Conservation (phyloP, 768 basidiomycete species). For the Amanita brunnescens region DNA sequence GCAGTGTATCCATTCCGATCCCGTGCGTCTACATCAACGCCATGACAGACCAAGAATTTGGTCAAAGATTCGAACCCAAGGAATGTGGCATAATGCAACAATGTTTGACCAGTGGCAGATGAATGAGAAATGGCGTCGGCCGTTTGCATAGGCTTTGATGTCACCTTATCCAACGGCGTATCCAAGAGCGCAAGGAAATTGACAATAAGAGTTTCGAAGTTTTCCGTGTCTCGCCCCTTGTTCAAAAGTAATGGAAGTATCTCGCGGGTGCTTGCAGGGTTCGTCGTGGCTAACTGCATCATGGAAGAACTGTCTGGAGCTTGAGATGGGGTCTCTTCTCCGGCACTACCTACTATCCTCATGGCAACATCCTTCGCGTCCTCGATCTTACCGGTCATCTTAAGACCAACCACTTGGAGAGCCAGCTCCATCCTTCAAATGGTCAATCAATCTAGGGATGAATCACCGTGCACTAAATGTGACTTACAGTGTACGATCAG, state of each 20-base stretch:
- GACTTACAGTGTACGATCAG: constrained; percentile 77
- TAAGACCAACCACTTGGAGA: constrained; percentile 88
- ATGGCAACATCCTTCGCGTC: constrained; percentile 90
- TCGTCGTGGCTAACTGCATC: constrained; percentile 46
- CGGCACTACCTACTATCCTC: constrained; percentile 80
- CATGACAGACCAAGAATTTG: constrained; percentile 60
- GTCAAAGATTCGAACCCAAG: constrained; percentile 68
- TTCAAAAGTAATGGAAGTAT: constrained; percentile 49
- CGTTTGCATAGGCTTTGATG: constrained; percentile 34
- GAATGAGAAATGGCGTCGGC: constrained; percentile 58
- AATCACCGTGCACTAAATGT: not conserved
- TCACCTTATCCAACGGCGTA: constrained; percentile 38
- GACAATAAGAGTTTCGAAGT: constrained; percentile 71
- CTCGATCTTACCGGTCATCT: constrained; percentile 94
- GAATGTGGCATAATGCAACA: constrained; percentile 82
- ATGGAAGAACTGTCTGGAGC: constrained; percentile 26
- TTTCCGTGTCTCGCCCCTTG: constrained; percentile 43
- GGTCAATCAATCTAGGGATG: constrained; percentile 9
- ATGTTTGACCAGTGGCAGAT: constrained; percentile 69
- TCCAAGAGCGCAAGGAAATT: constrained; percentile 78
- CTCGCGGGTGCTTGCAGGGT: constrained; percentile 32
- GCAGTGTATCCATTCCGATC: constrained; percentile 91
- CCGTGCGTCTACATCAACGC: constrained; percentile 71
- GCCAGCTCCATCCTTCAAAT: constrained; percentile 83
- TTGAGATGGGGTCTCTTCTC: constrained; percentile 30